phyloP scores from a whole-genome alignment of 371 early-diverging fungal species.

The Rhizomucor miehei region DNA sequence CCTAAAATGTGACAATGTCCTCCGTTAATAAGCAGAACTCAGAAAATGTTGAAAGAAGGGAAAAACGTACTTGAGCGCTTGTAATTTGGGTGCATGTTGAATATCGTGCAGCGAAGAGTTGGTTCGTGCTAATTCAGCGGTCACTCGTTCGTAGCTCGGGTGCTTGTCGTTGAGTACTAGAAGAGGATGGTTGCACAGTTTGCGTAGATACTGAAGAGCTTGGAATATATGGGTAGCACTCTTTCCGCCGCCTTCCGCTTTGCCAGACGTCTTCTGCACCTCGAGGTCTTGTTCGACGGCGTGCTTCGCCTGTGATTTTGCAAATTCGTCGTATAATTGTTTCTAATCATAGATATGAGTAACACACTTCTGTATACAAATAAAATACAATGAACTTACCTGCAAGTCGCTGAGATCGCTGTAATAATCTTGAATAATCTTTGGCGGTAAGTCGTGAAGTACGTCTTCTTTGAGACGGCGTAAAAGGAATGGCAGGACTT shows the following conservation, averaged over 20 bases:
- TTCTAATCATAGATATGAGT: conserved; percentile 37
- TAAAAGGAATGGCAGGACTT: conserved; percentile 96
- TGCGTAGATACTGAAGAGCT: conserved; percentile 93
- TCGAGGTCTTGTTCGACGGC: conserved; percentile 50
- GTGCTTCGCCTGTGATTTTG: conserved; percentile 59
- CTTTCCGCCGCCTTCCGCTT: conserved; percentile 21
- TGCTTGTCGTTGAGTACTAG: conserved; percentile 84
- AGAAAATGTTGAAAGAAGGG: conserved; percentile 3
- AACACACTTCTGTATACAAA: too few species aligned
- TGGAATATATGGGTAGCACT: conserved; percentile 91
- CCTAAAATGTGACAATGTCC: conserved; percentile 30
- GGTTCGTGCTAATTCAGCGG: conserved; percentile 56
- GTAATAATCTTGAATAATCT: conserved; percentile 98
- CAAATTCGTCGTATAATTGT: conserved; percentile 89
- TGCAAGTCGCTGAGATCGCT: conserved; percentile 93
- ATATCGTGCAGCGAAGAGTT: conserved; percentile 76
- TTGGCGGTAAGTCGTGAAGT: conserved; percentile 97
- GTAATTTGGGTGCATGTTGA: conserved; percentile 90
- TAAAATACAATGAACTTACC: conserved; percentile 10
- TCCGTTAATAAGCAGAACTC: not conserved
- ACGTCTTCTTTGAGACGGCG: conserved; percentile 99
- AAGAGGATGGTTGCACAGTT: conserved; percentile 96
- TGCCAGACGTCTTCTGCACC: too few species aligned
- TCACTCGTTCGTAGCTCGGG: conserved; percentile 75
- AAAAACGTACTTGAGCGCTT: conserved; percentile 68